Evolutionary conservation across 768 basidiomycete species (phyloP), one percentile per base, ranked within the genome.

Genomic region (Infundibulicybe gibba): DNA sequence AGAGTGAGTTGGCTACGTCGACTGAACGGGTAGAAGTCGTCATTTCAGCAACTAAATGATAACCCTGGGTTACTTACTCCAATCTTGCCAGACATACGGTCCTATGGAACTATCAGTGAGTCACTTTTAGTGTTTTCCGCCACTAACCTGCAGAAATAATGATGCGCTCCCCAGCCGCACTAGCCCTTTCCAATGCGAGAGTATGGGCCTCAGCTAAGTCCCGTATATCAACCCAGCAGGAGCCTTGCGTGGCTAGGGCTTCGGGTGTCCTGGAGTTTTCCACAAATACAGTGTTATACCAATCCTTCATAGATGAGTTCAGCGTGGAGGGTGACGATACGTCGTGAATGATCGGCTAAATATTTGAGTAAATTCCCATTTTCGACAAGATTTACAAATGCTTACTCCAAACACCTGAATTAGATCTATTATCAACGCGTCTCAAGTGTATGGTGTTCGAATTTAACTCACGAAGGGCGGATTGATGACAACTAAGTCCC

Each of bases 171-270:
- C 78, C 78, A 2, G 72, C 75, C 0, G 82, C 83, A 2, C 66
- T 70, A 17, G 72, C 66, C 41, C 69, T 74, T 44, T 71, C 69
- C 17, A 89, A 60, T 3, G 80, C 79, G 5, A 65, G 59, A 0
- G 70, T 68, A 57, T 87, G 84, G 0, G 75, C 82, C 15, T 71
- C 64, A 0, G 81, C 81, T 30, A 80, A 56, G 56, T 83, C 81
- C 5, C 80, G 72, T 5, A 81, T 79, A 42, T 83, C 77, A 19
- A 77, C 55, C 69, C 72, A 79, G 19, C 54, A 48, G 10, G 58
- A 56, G 5, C 65, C 64, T 14, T 56, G 48, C 2, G 43, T 47
- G 0, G 43, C 44, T 0, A 67, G 46, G 0, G 44, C 44, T 11
- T 65, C 59, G 3, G 56, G 48, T 0, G 61, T 40, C 16, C 59